Base-by-base conservation (phyloP, 108 stramenopile species). In the Stephanodiscus triporus region DNA sequence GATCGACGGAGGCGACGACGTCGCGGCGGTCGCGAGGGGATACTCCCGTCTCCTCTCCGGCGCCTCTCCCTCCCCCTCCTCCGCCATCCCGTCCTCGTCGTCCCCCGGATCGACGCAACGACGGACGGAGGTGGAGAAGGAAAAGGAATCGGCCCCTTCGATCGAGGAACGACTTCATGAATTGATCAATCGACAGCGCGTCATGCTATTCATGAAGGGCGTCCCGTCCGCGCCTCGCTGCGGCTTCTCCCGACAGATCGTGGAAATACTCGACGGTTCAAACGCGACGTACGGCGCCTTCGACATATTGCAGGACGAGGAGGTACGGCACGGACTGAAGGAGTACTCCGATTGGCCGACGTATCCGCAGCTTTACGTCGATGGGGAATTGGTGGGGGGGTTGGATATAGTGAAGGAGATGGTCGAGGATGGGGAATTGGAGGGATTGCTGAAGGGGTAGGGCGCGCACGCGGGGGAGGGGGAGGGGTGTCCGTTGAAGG, bases 131-230 rank as follows among this genome's bases (percentile, higher is more conserved):
- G 45, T 24, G 57, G 34, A 34, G 29, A 22, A 43, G 60, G 59
- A 61, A 36, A 6, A 4, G 36, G 36, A 4, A 4, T 36, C 36
- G 4, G 6, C 36, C 6, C 36, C 36, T 6, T 63, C 84, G 7
- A 63, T 95, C 51, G 53, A 89, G 23, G 85, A 89, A 40, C 85
- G 86, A 59, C 80, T 96, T 27, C 29, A 67, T 14, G 71, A 75
- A 74, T 70, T 97, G 23, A 67, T 91, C 22, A 72, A 68, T 26
- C 66, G 85, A 27, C 75, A 84, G 34, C 78, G 85, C 37, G 86
- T 97, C 64, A 93, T 99, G 91, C 73, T 99, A 5, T 99, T 99
- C 76, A 99, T 99, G 98, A 99, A 99, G 78, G 98, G 98, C 56
- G 70, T 96, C 0, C 96, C 98, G 16, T 91, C 88, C 43, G 81